A percentile compares a stretch with the other conserved stretches of the same genome.
Conservation (phyloP, 805 yeast species). For the Ogataea minuta region DNA sequence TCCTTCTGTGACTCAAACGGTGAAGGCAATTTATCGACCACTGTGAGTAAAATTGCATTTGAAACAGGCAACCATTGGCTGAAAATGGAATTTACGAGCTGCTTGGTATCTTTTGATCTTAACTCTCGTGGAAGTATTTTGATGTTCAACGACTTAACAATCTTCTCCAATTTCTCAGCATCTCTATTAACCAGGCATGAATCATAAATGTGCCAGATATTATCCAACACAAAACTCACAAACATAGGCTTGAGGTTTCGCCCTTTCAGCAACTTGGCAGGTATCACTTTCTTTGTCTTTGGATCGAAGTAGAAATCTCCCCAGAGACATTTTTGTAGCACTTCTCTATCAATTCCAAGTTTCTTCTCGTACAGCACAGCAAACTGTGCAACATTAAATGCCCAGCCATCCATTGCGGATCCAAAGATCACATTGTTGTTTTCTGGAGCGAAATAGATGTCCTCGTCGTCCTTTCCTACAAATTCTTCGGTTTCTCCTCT, state of each 20-base stretch:
- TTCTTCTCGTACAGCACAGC: constrained; percentile 82
- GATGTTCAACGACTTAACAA: constrained; percentile 66
- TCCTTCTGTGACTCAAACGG: constrained; percentile 73
- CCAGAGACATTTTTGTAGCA: constrained; percentile 86
- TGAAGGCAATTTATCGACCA: constrained; percentile 81
- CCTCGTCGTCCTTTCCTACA: constrained; percentile 75
- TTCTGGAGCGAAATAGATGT: constrained; percentile 82
- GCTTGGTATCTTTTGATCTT: constrained; percentile 71
- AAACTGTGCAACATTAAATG: constrained; percentile 85
- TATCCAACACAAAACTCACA: constrained; percentile 83
- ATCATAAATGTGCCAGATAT: constrained; percentile 88
- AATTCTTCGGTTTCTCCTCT: constrained; percentile 47
- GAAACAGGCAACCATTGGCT: constrained; percentile 95
- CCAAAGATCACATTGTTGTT: constrained; percentile 88
- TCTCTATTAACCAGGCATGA: constrained; percentile 64
- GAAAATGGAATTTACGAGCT: constrained; percentile 62
- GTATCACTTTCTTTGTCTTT: constrained; percentile 79
- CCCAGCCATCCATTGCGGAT: constrained; percentile 96
- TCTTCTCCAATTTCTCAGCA: constrained; percentile 69
- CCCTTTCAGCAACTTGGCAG: constrained; percentile 61
- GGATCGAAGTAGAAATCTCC: constrained; percentile 91
- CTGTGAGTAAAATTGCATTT: constrained; percentile 77
- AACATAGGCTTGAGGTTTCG: constrained; percentile 72
- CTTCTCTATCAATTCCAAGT: constrained; percentile 78
- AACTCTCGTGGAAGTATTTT: constrained; percentile 73